Evolutionary conservation across 1,284 basidiomycete genomes (phyloP).

Genomic region (Tilletia indica): DNA sequence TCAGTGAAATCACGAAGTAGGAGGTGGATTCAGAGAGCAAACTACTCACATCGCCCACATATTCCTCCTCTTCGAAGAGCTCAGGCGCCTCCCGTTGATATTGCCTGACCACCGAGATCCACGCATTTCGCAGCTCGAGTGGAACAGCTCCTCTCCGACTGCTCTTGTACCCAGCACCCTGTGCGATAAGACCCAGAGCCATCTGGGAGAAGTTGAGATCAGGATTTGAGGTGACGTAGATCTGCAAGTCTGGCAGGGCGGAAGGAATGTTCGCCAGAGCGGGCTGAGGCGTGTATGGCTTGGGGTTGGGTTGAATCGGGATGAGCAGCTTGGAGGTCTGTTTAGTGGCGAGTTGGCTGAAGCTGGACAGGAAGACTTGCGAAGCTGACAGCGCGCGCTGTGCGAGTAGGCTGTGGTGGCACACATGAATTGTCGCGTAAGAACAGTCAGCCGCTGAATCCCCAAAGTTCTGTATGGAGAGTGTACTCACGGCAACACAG

Average conservation of each 20-base stretch:
- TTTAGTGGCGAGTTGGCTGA: slow-evolving; percentile 30
- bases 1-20: background rate
- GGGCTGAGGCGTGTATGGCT: slow-evolving; percentile 42
- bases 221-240: slow-evolving; percentile 48
- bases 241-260: slow-evolving; percentile 19
- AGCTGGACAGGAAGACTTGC: slow-evolving; percentile 33
- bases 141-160: slow-evolving; percentile 13
- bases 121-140: slow-evolving; percentile 24
- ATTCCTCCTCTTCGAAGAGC: slow-evolving; percentile 12
- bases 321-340: slow-evolving; percentile 41
- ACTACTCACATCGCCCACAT: slow-evolving; percentile 10
- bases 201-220: slow-evolving; percentile 52
- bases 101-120: slow-evolving; percentile 5
- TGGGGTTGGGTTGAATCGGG: slow-evolving; percentile 50
- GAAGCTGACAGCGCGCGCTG: slow-evolving; percentile 24
- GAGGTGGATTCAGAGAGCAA: background rate
- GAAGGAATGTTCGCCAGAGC: slow-evolving; percentile 20
- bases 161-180: slow-evolving; percentile 28
- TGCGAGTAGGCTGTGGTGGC: slow-evolving; percentile 10
- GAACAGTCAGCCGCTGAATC: too few relatives aligned
- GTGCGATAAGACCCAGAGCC: slow-evolving; percentile 39
- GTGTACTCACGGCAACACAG: slow-evolving; percentile 6
- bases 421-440: background rate
- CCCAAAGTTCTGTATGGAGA: too few relatives aligned
- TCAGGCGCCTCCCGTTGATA: slow-evolving; percentile 9